Evolutionary conservation across 768 basidiomycete species (phyloP).

Genomic region (Suillus bovinus): DNA sequence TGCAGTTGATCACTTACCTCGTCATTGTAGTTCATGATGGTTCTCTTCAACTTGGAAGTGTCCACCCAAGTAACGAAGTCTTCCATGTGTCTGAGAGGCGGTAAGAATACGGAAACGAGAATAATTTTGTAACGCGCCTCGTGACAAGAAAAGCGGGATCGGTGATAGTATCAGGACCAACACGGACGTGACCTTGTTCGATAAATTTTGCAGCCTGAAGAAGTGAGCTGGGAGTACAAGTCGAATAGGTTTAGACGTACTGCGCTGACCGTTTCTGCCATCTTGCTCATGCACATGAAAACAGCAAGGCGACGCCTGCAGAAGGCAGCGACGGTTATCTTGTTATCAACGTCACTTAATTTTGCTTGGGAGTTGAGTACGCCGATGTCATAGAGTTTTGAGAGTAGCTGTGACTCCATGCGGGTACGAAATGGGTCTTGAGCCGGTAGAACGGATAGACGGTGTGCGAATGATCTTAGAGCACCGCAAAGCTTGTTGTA

Average conservation of each 20-base stretch:
- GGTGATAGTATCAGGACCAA: slow-evolving; percentile 93
- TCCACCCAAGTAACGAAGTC: slow-evolving; percentile 99
- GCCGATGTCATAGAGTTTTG: slow-evolving; percentile 97
- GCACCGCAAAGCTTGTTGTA: slow-evolving; percentile 97
- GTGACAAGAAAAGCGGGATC: slow-evolving; percentile 97
- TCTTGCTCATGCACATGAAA: slow-evolving; percentile 87
- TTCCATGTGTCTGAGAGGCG: slow-evolving; percentile 79
- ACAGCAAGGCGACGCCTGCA: slow-evolving; percentile 92
- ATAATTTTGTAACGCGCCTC: slow-evolving; percentile 44
- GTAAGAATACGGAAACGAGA: slow-evolving; percentile 9
- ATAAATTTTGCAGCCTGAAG: slow-evolving; percentile 93
- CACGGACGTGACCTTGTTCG: slow-evolving; percentile 97
- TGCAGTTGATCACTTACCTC: slow-evolving; percentile 52
- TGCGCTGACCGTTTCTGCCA: slow-evolving; percentile 94
- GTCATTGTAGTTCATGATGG: slow-evolving; percentile 95
- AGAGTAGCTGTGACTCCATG: slow-evolving; percentile 85
- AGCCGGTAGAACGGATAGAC: slow-evolving; percentile 81
- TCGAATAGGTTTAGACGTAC: slow-evolving; percentile 48
- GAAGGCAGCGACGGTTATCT: slow-evolving; percentile 93
- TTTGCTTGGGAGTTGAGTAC: slow-evolving; percentile 85
- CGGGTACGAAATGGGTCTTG: slow-evolving; percentile 85
- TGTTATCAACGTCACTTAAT: slow-evolving; percentile 91
- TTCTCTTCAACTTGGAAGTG: slow-evolving; percentile 94
- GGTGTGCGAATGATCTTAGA: slow-evolving; percentile 82
- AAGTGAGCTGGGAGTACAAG: slow-evolving; percentile 12